Evolutionary conservation across 257 asterid genomes (phyloP).

Genomic region (Ehretia macrophylla): DNA sequence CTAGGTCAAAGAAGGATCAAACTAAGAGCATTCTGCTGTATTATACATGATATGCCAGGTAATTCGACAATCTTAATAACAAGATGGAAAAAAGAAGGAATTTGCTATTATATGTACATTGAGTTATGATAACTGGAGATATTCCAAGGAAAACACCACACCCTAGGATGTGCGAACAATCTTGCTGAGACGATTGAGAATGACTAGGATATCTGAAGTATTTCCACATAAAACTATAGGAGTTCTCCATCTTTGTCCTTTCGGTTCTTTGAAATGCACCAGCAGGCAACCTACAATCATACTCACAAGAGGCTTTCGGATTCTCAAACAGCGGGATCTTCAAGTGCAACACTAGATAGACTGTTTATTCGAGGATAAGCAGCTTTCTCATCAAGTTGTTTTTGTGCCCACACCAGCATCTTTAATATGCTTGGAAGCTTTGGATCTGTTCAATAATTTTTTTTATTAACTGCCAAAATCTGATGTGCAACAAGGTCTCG

Average conservation of each 20-base stretch:
- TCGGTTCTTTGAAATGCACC: conserved; percentile 8
- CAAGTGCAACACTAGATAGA: conserved; percentile 62
- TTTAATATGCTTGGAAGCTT: conserved; percentile 87
- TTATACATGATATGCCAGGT: too few relatives aligned
- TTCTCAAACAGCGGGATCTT: conserved; percentile 60
- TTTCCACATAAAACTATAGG: conserved; percentile 9
- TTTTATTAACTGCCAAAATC: neutral
- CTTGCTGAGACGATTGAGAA: conserved; percentile 11
- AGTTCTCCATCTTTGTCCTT: conserved; percentile 1
- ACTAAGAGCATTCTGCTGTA: too few relatives aligned
- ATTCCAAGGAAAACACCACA: conserved; percentile 3
- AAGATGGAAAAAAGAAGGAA: too few relatives aligned
- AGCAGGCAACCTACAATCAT: conserved; percentile 3
- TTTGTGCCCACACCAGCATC: conserved; percentile 75
- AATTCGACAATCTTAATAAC: too few relatives aligned
- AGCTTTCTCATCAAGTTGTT: conserved; percentile 72
- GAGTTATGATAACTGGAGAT: neutral
- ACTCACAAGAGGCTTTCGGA: neutral
- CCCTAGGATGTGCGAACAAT: conserved; percentile 1
- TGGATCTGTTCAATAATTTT: conserved; percentile 57
- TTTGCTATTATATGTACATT: too few relatives aligned
- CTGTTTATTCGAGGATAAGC: conserved; percentile 70
- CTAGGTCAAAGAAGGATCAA: too few relatives aligned
- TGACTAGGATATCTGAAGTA: conserved; percentile 2
- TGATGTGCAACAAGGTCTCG: neutral